A percentile compares a stretch with the other conserved stretches of the same genome.
These are phyloP conservation scores for Mortierella hygrophila DNA, from an alignment of 192 early-diverging fungal genomes.

Conservation along the genomic window DNA sequence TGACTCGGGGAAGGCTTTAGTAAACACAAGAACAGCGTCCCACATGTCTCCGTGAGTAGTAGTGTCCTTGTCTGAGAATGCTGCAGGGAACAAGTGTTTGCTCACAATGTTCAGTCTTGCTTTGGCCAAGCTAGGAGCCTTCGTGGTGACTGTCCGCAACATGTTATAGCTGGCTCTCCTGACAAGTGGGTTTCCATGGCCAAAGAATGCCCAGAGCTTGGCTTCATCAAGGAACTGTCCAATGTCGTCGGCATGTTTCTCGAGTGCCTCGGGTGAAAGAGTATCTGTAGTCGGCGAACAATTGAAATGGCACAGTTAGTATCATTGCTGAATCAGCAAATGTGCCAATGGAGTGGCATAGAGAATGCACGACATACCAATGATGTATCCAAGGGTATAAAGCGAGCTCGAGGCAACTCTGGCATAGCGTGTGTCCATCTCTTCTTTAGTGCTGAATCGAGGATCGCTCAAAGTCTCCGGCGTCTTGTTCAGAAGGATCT, in stretches of 20 bases:
- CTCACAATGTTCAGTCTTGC: conserved; percentile 61
- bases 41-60: conserved; percentile 85
- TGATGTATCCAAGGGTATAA: conserved; percentile 67
- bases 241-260: conserved; percentile 56
- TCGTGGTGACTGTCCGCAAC: conserved; percentile 62
- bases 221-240: conserved; percentile 62
- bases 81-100: conserved; percentile 69
- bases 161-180: conserved; percentile 72
- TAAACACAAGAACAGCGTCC: conserved; percentile 87
- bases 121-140: conserved; percentile 64
- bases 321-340: not conserved
- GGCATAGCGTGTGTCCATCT: conserved; percentile 77
- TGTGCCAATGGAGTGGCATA: not conserved
- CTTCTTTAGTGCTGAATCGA: conserved; percentile 78
- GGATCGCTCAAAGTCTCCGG: conserved; percentile 87
- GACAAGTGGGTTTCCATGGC: conserved; percentile 61
- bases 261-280: conserved; percentile 36
- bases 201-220: conserved; percentile 68
- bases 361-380: conserved; percentile 36
- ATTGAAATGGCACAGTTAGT: not conserved
- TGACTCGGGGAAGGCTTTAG: conserved; percentile 75
- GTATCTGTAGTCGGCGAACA: conserved; percentile 18
- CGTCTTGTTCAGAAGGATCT: conserved; percentile 81
- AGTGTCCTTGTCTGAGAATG: conserved; percentile 82
- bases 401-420: conserved; percentile 75